Conservation (phyloP, 179 eudicot genomes). For the Nepenthes alata region DNA sequence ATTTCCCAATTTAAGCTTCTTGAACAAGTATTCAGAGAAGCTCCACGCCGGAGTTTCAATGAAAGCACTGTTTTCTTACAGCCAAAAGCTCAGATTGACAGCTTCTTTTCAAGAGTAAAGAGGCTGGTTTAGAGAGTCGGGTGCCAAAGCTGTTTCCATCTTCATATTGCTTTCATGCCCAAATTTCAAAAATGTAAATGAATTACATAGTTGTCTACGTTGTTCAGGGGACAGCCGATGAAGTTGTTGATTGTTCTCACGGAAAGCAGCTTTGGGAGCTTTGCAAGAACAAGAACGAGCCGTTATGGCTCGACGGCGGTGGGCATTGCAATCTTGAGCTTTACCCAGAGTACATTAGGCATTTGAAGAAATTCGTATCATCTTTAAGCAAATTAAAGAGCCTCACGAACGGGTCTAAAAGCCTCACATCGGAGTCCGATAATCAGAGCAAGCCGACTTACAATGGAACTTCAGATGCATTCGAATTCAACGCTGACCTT, state of each 20-base stretch:
- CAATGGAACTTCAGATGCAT: constrained; percentile 25
- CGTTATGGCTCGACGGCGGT: constrained; percentile 88
- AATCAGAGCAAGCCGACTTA: constrained; percentile 28
- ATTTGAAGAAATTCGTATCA: constrained; percentile 68
- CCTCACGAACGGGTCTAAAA: constrained; percentile 26
- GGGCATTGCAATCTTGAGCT: constrained; percentile 95
- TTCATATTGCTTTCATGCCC: too few species aligned
- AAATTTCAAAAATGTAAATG: too few species aligned
- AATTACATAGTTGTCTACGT: background rate
- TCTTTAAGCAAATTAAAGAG: constrained; percentile 51
- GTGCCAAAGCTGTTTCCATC: too few species aligned
- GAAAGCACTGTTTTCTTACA: too few species aligned
- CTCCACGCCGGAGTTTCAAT: too few species aligned
- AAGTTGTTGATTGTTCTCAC: constrained; percentile 88
- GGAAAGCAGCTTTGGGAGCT: constrained; percentile 93
- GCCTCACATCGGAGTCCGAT: constrained; percentile 31
- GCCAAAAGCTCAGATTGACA: too few species aligned
- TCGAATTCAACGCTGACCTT: constrained; percentile 28
- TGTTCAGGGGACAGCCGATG: constrained; percentile 87
- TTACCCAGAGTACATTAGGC: constrained; percentile 76
- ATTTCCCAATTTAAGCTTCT: too few species aligned
- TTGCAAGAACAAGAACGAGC: constrained; percentile 73
- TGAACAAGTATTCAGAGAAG: too few species aligned
- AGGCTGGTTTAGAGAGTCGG: too few species aligned
- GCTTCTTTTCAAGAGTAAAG: too few species aligned